A percentile compares a stretch with the other conserved stretches of the same genome.
Conservation (phyloP, 2,329 filamentous ascomycete species). For the Trichoderma cornu-damae region DNA sequence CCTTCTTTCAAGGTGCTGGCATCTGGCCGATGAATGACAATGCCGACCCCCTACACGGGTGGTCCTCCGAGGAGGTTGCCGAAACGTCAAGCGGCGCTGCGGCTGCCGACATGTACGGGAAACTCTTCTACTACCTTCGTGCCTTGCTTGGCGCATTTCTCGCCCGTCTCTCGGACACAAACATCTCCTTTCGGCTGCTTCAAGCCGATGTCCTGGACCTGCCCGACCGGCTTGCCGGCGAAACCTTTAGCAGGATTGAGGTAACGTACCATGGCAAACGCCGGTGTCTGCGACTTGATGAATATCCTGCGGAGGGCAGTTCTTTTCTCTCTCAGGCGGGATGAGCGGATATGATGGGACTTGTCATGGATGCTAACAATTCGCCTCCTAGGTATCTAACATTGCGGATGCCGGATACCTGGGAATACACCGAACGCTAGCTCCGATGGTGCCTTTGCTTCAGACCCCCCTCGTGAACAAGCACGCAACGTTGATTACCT, state of each 20-base stretch:
- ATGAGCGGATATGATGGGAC: no score
- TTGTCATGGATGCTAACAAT: neutral
- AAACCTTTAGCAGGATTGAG: neutral
- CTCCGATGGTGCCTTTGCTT: neutral
- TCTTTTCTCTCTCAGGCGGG: no score
- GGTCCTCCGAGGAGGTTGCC: neutral
- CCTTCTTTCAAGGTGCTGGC: neutral
- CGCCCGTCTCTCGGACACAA: neutral
- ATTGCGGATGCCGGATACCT: neutral
- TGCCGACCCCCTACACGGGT: neutral
- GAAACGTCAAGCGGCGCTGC: neutral
- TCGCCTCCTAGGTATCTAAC: neutral
- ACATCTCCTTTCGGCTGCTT: neutral
- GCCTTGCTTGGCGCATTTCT: neutral
- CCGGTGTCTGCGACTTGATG: no score
- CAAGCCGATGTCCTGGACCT: neutral
- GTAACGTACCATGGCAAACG: no score
- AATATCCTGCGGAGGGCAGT: no score
- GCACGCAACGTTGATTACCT: constrained; percentile 9
- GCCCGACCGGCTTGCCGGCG: neutral
- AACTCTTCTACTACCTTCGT: neutral
- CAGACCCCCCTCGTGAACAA: neutral
- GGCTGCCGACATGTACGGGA: constrained; percentile 7
- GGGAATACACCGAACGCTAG: neutral
- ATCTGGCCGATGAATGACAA: neutral